Evolutionary conservation across 1,284 basidiomycete genomes (phyloP), one percentile per base, ranked within the genome.

Genomic region (Heterobasidion annosum): DNA sequence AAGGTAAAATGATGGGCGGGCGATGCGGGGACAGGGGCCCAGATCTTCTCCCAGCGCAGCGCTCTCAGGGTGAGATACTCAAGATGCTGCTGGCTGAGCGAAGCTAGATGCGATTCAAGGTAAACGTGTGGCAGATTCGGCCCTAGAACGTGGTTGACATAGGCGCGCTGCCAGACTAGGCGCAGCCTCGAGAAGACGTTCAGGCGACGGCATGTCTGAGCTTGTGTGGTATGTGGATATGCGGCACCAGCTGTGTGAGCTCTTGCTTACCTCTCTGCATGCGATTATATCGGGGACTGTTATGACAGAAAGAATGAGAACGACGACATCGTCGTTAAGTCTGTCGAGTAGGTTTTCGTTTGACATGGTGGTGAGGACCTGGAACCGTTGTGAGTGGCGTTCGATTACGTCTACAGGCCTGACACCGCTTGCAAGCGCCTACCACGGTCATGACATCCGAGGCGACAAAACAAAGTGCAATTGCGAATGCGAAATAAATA

Each of bases 241-340:
- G 12, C 15, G 18, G 25, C 19, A 43, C 25, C 18, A 33, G 37
- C 50, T 19, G 35, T 37, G 35, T 18, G 50, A 25, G 37, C 18
- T 18, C 12, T 12, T 7, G 50, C 70, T 47, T 58, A 79, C 82
- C 74, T 76, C 70, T 58, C 80, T 68, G 37, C 79, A 58, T 3
- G 59, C 57, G 3, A 82, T 62, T 8, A 85, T 75, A 2, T 78
- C 73, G 0, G 68, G 63, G 1, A 82, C 74, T 16, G 67, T 59
- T 2, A 84, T 63, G 53, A 70, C 73, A 6, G 70, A 69, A 48
- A 77, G 71, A 32, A 83, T 67, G 52, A 65, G 66, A 51, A 82
- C 69, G 34, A 82, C 66, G 9, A 73, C 70, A 62, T 84, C 82
- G 47, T 81, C 74, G 55, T 76, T 51, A 15, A 51, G 18, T 40